phyloP scores from a whole-genome alignment of 495 filamentous ascomycete genomes.

The Achaetomiella virescens region DNA sequence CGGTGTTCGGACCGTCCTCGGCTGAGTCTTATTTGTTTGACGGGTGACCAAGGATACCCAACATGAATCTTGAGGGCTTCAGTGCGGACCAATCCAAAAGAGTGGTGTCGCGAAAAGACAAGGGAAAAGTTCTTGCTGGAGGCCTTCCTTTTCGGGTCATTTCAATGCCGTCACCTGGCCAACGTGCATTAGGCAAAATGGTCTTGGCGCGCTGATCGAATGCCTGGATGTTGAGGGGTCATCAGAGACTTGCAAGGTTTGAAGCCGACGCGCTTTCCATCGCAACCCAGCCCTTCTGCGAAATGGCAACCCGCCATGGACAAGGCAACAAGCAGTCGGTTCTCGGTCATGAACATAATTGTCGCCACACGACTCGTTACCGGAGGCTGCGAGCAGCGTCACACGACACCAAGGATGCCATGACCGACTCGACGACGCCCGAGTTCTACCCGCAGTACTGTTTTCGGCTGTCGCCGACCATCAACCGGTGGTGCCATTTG shows the following conservation, averaged over 20 bases:
- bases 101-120: neutral
- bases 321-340: neutral
- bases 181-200: constrained; percentile 4
- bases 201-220: constrained; percentile 1
- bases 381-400: constrained; percentile 1
- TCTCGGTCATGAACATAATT: neutral
- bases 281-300: neutral
- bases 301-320: neutral
- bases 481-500: constrained; percentile 76
- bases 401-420: constrained; percentile 37
- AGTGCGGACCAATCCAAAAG: no score
- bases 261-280: neutral
- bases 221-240: neutral
- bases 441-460: constrained; percentile 75
- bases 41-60: no score
- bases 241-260: no score
- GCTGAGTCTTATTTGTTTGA: no score
- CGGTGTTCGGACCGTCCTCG: no score
- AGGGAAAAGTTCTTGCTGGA: no score
- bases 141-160: neutral
- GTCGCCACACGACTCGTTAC: neutral
- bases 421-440: constrained; percentile 39
- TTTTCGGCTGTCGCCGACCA: constrained; percentile 76
- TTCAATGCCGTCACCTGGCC: constrained; percentile 14
- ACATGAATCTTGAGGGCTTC: no score